Conservation (phyloP, 2,329 filamentous ascomycete species). For the Alternaria hordeiaustralica region DNA sequence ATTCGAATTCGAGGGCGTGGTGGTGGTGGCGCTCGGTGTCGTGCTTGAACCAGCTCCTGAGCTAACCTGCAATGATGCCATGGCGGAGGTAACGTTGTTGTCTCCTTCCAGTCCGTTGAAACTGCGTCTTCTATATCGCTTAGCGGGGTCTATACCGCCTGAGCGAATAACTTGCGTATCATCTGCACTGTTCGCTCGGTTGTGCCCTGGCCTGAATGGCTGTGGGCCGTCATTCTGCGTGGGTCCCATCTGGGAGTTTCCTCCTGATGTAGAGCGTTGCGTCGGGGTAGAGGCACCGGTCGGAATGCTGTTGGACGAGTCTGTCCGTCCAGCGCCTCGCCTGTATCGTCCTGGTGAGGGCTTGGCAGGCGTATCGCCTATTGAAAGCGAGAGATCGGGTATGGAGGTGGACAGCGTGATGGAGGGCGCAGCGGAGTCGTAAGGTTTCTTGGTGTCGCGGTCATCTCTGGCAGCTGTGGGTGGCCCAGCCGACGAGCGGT, state of each 20-base stretch:
- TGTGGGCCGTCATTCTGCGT: constrained; percentile 58
- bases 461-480: constrained; percentile 58
- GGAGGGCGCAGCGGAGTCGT: constrained; percentile 52
- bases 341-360: constrained; percentile 84
- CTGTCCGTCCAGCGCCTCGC: constrained; percentile 66
- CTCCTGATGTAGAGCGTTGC: constrained; percentile 40
- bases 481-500: constrained; percentile 50
- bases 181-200: constrained; percentile 68
- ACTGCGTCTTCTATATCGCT: constrained; percentile 81
- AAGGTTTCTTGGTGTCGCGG: constrained; percentile 49
- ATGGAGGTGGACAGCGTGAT: constrained; percentile 59
- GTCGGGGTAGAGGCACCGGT: constrained; percentile 36
- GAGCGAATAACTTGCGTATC: constrained; percentile 70
- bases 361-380: constrained; percentile 67
- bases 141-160: constrained; percentile 69
- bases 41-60: constrained; percentile 16
- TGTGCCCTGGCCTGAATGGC: constrained; percentile 55
- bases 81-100: constrained; percentile 21
- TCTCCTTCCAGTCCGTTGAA: constrained; percentile 69
- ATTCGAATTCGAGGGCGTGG: constrained; percentile 39
- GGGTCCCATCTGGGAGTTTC: constrained; percentile 58
- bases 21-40: constrained; percentile 19
- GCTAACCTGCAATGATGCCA: constrained; percentile 24
- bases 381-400: constrained; percentile 62
- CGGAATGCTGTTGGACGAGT: constrained; percentile 50